A percentile compares a stretch with the other conserved stretches of the same genome.
Conservation (phyloP, 2,329 filamentous ascomycete genomes). For the Claviceps sp. region DNA sequence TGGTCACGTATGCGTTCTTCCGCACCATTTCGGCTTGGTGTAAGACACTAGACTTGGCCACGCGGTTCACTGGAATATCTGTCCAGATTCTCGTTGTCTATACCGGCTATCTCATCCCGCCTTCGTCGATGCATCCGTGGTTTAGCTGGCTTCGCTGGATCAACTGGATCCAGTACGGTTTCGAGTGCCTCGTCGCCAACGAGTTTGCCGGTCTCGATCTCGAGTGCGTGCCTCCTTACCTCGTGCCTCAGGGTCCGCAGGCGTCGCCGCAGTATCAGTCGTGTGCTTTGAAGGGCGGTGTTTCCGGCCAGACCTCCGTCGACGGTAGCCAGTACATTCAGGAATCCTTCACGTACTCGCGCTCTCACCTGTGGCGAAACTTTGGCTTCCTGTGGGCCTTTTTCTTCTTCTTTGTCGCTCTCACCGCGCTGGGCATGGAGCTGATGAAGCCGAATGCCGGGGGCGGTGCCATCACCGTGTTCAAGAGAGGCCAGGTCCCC, state of each 20-base stretch:
- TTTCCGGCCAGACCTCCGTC: constrained; percentile 32
- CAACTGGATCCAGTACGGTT: constrained; percentile 53
- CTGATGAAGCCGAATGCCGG: constrained; percentile 46
- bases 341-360: constrained; percentile 39
- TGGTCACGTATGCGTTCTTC: constrained; percentile 46
- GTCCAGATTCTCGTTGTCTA: constrained; percentile 54
- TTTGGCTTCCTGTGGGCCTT: constrained; percentile 69
- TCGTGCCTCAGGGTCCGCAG: constrained; percentile 35
- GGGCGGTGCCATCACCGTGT: constrained; percentile 45
- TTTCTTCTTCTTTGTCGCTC: constrained; percentile 55
- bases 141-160: constrained; percentile 63
- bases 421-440: constrained; percentile 61
- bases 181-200: constrained; percentile 54
- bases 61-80: constrained; percentile 41
- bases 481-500: constrained; percentile 50
- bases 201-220: constrained; percentile 45
- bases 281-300: constrained; percentile 36
- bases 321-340: constrained; percentile 42
- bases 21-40: constrained; percentile 45
- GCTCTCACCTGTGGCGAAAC: constrained; percentile 56
- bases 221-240: constrained; percentile 42
- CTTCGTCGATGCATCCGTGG: constrained; percentile 37
- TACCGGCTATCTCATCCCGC: constrained; percentile 51
- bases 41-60: constrained; percentile 48
- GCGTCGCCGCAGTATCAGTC: constrained; percentile 29